Evolutionary conservation across 1,284 basidiomycete genomes (phyloP), one percentile per base, ranked within the genome.

Genomic region (Boletus mariae): DNA sequence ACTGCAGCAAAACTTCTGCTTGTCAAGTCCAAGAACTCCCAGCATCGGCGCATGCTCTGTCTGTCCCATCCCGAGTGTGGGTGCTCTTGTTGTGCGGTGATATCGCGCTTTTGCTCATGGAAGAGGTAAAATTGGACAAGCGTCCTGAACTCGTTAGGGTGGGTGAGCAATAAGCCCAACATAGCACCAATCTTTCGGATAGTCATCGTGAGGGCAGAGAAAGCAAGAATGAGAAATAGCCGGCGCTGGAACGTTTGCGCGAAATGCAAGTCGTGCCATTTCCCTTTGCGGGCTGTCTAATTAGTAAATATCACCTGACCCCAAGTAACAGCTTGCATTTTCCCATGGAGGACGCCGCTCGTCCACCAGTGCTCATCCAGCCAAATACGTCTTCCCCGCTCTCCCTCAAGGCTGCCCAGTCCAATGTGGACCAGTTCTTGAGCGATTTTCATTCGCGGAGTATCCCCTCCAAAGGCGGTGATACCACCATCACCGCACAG

Each of bases 1-100:
- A 99, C 96, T 8, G 91, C 86, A 4, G 94, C 80, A 63, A 98
- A 99, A 72, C 88, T 93, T 56, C 95, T 76, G 61, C 91, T 94
- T 10, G 95, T 97, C 71, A 79, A 60, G 77, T 98, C 94, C 52
- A 99, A 77, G 64, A 96, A 88, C 5, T 82, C 74, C 96, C 95
- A 99, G 68, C 94, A 98, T 46, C 83, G 78, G 52, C 84, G 80
- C 96, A 99, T 99, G 1, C 82, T 76, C 52, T 79, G 68, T 55
- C 93, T 78, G 73, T 96, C 85, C 83, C 90, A 96, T 29, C 90
- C 88, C 1, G 90, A 90, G 15, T 84, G 83, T 1, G 78, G 73
- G 61, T 87, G 81, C 59, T 94, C 90, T 54, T 78, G 72, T 53
- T 81, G 73, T 13, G 81, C 77, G 25, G 88, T 84, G 61, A 95